Base-by-base conservation (phyloP, 768 basidiomycete species). In the Thelephora aurantiotincta region DNA sequence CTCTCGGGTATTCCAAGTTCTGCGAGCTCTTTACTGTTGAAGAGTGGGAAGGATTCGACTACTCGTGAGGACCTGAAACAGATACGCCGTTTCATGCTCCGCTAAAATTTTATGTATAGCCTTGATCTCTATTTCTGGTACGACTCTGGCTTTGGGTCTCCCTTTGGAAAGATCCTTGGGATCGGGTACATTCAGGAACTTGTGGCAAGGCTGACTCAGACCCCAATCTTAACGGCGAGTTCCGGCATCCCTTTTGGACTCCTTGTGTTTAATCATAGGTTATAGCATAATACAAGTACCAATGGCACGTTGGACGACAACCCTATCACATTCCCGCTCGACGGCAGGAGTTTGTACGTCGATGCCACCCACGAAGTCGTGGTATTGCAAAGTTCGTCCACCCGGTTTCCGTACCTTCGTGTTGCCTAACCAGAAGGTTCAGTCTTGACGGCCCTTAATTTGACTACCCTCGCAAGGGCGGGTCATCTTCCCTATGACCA, bases 31-130 rank as follows among this genome's bases (percentile, higher is more conserved):
- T 76, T 60, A 73, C 73, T 3, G 59, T 70, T 49, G 63, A 69
- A 36, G 74, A 76, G 54, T 76, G 73, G 73, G 64, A 66, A 52
- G 67, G 69, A 1, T 74, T 66, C 50, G 66, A 71, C 46, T 73
- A 75, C 53, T 58, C 62, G 63, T 63, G 30, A 45, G 63, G 52
- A 11, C 26, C 26, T 4, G 5, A 4, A 30, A 30, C 26, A 9
- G 26, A 12, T 11, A 5, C 6, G 2, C 4, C 11, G 1, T 12
- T 23, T 6, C 22, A n/a, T 13, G 13, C 18, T 16, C 34, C n/a
- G 13, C 9, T 38, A 35, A 37, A 20, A 45, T 47, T 11, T 34
- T 46, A 2, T 36, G 38, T 38, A 26, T 11, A 18, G 6, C 11
- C 14, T 43, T 53, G 56, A 57, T 36, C 45, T 63, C 43, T 37